Base-by-base conservation (phyloP, 768 basidiomycete species). In the Leccinum imitatum region DNA sequence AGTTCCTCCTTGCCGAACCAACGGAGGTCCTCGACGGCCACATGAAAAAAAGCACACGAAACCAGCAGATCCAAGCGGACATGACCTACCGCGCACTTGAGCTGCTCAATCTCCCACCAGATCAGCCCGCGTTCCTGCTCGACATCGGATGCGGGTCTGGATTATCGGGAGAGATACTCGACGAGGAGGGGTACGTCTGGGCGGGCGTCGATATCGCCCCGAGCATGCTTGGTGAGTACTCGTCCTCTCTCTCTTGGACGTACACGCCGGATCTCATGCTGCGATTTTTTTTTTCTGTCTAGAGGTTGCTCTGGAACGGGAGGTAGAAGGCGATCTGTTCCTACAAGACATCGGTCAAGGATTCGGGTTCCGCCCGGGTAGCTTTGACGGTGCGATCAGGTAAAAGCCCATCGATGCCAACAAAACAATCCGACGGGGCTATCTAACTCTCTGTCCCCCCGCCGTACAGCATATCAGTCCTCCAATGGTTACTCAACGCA, bases 111-210 rank as follows among this genome's bases (percentile, higher is more conserved):
- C 76, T 98, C 39, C 89, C 94, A 10, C 81, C 82, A 51, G 89
- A 87, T 50, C 80, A 93, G 59, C 85, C 95, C 0, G 89, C 91
- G 0, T 91, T 90, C 69, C 77, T 99, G 15, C 83, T 98, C 35
- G 97, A 99, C 72, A 94, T 99, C 58, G 97, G 97, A 2, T 98
- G 95, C 69, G 97, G 97, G 17, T 93, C 91, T n/a, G 97, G 97
- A 3, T 76, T 99, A 19, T 95, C 92, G 23, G 97, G 97, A 1
- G 95, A 98, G 77, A 94, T 98, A 67, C 78, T 99, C 55, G 94
- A 96, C 62, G 95, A 98, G 67, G 88, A 93, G 67, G 95, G 97
- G 0, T 87, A 98, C 70, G 74, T 86, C 21, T 99, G 97, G 97
- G 82, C 90, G 0, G 97, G 97, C 6, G 86, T 94, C 4, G 97